Conservation (phyloP, 257 asterid species). For the Petunia secreta region DNA sequence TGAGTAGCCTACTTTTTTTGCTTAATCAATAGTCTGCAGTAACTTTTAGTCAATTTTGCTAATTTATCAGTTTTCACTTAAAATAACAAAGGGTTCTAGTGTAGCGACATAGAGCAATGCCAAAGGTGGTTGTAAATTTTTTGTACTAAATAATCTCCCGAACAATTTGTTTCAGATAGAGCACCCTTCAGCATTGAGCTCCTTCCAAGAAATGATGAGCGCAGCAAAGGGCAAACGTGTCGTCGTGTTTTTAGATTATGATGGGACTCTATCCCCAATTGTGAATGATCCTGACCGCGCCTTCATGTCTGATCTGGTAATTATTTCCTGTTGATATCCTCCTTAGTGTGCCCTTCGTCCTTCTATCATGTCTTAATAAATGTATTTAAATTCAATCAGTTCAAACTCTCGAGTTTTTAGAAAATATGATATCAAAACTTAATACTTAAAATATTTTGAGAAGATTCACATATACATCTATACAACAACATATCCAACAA, state of each 20-base stretch:
- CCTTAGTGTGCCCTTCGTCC: background rate
- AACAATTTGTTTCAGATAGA: constrained; percentile 39
- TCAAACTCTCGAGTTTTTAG: too few relatives aligned
- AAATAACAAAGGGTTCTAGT: background rate
- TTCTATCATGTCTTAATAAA: too few relatives aligned
- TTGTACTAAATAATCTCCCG: background rate
- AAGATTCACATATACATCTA: too few relatives aligned
- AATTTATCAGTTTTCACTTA: background rate
- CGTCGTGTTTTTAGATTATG: constrained; percentile 79
- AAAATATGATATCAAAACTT: too few relatives aligned
- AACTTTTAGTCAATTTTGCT: background rate
- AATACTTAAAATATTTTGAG: too few relatives aligned
- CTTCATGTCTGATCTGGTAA: constrained; percentile 82
- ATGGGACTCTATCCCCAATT: constrained; percentile 84
- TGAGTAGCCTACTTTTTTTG: constrained; percentile 31
- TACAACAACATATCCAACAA: too few relatives aligned
- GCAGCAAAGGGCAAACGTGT: constrained; percentile 46
- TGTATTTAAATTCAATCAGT: too few relatives aligned
- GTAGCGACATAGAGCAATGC: background rate
- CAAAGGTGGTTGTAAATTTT: background rate
- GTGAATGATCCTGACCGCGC: constrained; percentile 78
- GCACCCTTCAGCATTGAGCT: constrained; percentile 65
- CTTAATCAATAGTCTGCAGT: background rate
- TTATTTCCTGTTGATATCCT: background rate
- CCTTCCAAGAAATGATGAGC: constrained; percentile 43